phyloP scores from a whole-genome alignment of 176 grass and related monocot species.

The Aegilops bicornis region DNA sequence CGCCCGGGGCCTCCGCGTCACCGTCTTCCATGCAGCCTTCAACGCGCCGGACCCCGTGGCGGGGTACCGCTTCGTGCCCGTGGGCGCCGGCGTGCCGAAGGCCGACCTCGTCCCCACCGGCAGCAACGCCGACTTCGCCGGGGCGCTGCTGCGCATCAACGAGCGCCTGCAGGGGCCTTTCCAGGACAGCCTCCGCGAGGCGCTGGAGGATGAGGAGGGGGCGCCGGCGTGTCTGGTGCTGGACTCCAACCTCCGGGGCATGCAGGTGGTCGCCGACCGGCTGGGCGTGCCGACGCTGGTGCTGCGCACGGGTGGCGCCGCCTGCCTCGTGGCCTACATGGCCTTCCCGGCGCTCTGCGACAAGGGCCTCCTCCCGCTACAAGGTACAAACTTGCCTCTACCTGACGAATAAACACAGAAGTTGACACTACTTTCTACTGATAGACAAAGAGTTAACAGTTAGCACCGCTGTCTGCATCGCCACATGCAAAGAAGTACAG shows the following conservation, averaged over 20 bases:
- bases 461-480: too few species aligned
- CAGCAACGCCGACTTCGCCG: neutral
- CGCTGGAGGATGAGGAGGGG: neutral
- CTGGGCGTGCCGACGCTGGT: conserved; percentile 7
- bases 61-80: conserved; percentile 1
- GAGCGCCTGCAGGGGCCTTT: neutral
- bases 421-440: too few species aligned
- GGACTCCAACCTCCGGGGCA: neutral
- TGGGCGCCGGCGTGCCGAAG: neutral
- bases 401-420: too few species aligned
- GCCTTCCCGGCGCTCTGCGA: conserved; percentile 20
- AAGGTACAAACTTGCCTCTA: neutral
- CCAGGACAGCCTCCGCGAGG: neutral
- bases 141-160: neutral
- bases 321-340: conserved; percentile 20
- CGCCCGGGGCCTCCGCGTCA: conserved; percentile 22
- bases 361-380: conserved; percentile 4
- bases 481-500: too few species aligned
- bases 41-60: conserved; percentile 21
- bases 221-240: neutral
- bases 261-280: neutral
- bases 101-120: neutral
- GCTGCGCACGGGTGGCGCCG: conserved; percentile 12
- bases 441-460: neutral
- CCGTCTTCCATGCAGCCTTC: conserved; percentile 37